Evolutionary conservation across 2,329 filamentous ascomycete species (phyloP).

Genomic region (Trichophyton benhamiae): DNA sequence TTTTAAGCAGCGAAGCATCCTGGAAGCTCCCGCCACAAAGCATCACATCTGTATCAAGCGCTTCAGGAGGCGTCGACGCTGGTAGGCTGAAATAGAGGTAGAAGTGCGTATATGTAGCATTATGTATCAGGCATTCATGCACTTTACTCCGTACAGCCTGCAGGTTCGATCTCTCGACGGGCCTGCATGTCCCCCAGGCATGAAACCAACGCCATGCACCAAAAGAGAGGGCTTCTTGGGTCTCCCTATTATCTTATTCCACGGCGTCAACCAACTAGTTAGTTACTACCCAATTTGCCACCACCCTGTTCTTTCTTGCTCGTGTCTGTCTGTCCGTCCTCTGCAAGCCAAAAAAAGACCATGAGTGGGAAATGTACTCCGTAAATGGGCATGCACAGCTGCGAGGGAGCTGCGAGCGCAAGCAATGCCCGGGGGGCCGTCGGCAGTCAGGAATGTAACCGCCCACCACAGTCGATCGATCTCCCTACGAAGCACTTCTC

Average conservation of each 20-base stretch:
- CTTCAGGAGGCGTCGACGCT: background rate
- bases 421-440: background rate
- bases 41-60: background rate
- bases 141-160: too few species aligned
- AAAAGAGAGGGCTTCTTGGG: background rate
- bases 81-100: too few species aligned
- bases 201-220: background rate
- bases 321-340: too few species aligned
- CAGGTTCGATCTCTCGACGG: too few species aligned
- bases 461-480: background rate
- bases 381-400: too few species aligned
- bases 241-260: background rate
- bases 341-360: too few species aligned
- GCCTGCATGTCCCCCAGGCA: background rate
- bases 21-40: slow-evolving; percentile 1
- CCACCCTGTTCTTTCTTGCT: background rate
- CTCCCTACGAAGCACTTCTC: background rate
- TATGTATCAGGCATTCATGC: too few species aligned
- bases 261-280: background rate
- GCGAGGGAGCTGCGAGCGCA: too few species aligned
- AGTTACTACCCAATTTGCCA: background rate
- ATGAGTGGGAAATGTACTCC: too few species aligned
- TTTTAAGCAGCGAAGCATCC: background rate
- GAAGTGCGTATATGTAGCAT: too few species aligned
- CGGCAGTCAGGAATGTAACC: background rate